Base-by-base conservation (phyloP, 2,329 filamentous ascomycete species). In the Stagonosporopsis chrysanthemi region DNA sequence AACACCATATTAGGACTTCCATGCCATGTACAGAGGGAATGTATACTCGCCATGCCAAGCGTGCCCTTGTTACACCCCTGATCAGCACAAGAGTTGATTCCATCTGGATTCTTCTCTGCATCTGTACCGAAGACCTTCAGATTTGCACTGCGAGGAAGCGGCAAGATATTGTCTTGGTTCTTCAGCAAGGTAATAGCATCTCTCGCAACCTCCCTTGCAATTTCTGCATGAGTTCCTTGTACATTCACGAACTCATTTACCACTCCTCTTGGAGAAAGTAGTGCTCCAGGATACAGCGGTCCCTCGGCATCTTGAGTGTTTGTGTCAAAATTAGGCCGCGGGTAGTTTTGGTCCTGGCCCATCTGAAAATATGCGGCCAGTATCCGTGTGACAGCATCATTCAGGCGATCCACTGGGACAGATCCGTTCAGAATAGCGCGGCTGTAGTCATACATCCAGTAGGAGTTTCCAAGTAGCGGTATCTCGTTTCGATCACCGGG, bases 311-410 rank as follows among this genome's bases (percentile, higher is more conserved):
- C 58, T 33, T 69, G 68, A 2, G 73, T 74, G 52, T 76, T 74
- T 6, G 74, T 62, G 29, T 75, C 70, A 45, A 77, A 77, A 59
- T 77, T 77, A 1, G 72, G 74, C 68, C 15, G 86, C 81, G 29
- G 81, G 6, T 77, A 77, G 40, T 73, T 64, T 45, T 67, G 63
- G 40, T 77, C 74, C 46, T 77, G 75, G n/a, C 73, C 73, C 63
- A 76, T 64, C 51, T 77, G 89, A 71, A 95, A 97, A 90, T 92
- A 97, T 0, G 92, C 82, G 0, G 94, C 93, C 1, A 97, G 89
- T 59, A 97, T 87, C 6, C 93, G 86, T 0, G 91, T 90, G 0
- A 86, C 90, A 87, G 96, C 95, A 71, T 98, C 94, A 66, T 97
- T 91, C 38, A 98, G 77, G 14, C 94, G 85, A 14, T 90, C 87